Conservation (phyloP, 768 basidiomycete genomes). For the Auricularia auricula-judae region DNA sequence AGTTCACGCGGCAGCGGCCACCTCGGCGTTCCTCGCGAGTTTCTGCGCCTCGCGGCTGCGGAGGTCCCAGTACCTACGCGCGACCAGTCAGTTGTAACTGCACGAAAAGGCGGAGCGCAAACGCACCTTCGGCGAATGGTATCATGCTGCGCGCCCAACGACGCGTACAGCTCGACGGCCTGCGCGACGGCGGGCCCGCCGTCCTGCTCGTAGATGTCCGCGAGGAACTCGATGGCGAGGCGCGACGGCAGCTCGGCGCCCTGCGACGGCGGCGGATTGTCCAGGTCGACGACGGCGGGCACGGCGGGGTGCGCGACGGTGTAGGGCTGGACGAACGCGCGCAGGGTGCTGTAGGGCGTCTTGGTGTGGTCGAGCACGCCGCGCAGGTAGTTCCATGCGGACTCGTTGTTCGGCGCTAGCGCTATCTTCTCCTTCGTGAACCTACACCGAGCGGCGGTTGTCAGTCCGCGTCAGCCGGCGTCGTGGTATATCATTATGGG, state of each 20-base stretch:
- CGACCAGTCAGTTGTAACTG: too few relatives aligned
- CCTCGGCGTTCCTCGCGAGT: too few relatives aligned
- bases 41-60: too few relatives aligned
- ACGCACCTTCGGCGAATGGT: too few relatives aligned
- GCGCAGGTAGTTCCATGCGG: constrained; percentile 95
- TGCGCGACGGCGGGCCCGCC: constrained; percentile 35
- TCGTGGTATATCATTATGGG: too few relatives aligned
- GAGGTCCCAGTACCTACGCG: too few relatives aligned
- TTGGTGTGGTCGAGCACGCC: constrained; percentile 60
- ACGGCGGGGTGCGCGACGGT: constrained; percentile 22
- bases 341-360: constrained; percentile 43
- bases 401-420: constrained; percentile 83
- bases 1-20: too few relatives aligned
- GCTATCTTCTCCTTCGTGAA: constrained; percentile 78
- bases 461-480: too few relatives aligned
- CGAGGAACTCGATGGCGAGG: constrained; percentile 76
- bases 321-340: constrained; percentile 57
- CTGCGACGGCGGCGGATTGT: constrained; percentile 56
- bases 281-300: constrained; percentile 46
- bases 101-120: too few relatives aligned
- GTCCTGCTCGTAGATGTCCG: constrained; percentile 57
- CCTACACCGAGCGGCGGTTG: constrained; percentile 23
- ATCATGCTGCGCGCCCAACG: not conserved
- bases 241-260: constrained; percentile 66
- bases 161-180: constrained; percentile 21